A percentile compares a stretch with the other conserved stretches of the same genome.
Conservation (phyloP, 768 basidiomycete genomes). For the Pulveroboletus frians region DNA sequence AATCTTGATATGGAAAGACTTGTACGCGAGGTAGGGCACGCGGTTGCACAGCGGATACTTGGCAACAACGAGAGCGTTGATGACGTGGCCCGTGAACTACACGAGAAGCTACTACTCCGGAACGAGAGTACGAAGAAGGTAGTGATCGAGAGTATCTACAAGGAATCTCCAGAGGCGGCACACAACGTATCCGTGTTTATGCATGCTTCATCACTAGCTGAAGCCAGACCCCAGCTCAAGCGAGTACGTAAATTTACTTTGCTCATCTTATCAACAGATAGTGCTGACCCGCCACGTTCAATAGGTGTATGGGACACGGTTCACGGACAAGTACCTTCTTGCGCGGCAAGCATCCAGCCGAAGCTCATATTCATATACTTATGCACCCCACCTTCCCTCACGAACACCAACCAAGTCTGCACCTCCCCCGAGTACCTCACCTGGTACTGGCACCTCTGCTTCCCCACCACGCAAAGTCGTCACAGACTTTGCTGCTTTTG, state of each 20-base stretch:
- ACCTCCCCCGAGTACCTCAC: conserved; percentile 18
- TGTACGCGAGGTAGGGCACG: conserved; percentile 89
- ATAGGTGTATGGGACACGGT: conserved; percentile 90
- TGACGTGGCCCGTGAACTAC: conserved; percentile 90
- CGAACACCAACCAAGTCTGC: conserved; percentile 38
- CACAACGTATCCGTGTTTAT: conserved; percentile 89
- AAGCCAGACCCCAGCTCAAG: conserved; percentile 74
- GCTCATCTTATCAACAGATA: neutral
- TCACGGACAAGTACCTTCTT: conserved; percentile 93
- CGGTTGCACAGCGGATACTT: conserved; percentile 87
- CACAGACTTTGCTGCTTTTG: conserved; percentile 83
- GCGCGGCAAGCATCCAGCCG: conserved; percentile 58
- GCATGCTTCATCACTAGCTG: conserved; percentile 60
- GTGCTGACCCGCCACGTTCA: conserved; percentile 4
- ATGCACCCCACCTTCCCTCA: conserved; percentile 43
- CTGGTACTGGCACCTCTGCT: conserved; percentile 27
- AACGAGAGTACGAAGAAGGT: conserved; percentile 98
- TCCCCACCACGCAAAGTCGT: conserved; percentile 87
- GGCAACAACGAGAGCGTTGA: conserved; percentile 95
- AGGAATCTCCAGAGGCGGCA: conserved; percentile 78
- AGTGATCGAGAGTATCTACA: conserved; percentile 94
- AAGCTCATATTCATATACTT: conserved; percentile 48
- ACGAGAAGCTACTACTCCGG: conserved; percentile 82
- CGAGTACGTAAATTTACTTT: conserved; percentile 46
- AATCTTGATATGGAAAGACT: conserved; percentile 98